phyloP scores from a whole-genome alignment of 371 early-diverging fungal species.

The Mucor plumbeus region DNA sequence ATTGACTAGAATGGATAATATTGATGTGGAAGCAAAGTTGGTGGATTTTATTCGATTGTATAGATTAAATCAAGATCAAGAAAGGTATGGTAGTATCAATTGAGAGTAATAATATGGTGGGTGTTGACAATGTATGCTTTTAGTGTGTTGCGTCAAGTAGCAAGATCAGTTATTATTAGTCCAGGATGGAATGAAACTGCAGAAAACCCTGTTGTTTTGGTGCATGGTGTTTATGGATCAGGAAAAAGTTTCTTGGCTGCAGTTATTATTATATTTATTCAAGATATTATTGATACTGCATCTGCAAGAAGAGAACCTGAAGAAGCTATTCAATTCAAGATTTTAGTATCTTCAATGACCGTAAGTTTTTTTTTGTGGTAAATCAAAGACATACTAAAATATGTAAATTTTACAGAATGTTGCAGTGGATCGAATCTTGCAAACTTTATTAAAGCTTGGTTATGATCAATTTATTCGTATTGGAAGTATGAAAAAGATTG shows the following conservation, averaged over 20 bases:
- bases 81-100: slow-evolving; percentile 21
- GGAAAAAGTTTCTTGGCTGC: slow-evolving; percentile 84
- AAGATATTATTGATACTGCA: slow-evolving; percentile 58
- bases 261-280: slow-evolving; percentile 78
- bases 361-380: slow-evolving; percentile 23
- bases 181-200: slow-evolving; percentile 55
- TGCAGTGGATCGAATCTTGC: slow-evolving; percentile 89
- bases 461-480: slow-evolving; percentile 84
- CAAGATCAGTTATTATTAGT: slow-evolving; percentile 54
- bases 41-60: slow-evolving; percentile 44
- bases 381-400: background rate
- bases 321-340: slow-evolving; percentile 48
- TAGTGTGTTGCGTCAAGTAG: slow-evolving; percentile 63
- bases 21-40: slow-evolving; percentile 51
- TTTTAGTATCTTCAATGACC: slow-evolving; percentile 72
- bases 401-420: slow-evolving; percentile 59
- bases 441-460: slow-evolving; percentile 68
- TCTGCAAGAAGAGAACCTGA: slow-evolving; percentile 41
- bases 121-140: background rate
- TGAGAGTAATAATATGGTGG: background rate
- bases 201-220: slow-evolving; percentile 48
- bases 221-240: slow-evolving; percentile 79
- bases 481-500: slow-evolving; percentile 84
- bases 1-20: slow-evolving; percentile 46
- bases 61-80: slow-evolving; percentile 71